These are phyloP conservation scores for Bothriochloa decipiens DNA, from an alignment of 176 grass and related monocot genomes.

Conservation along the genomic window DNA sequence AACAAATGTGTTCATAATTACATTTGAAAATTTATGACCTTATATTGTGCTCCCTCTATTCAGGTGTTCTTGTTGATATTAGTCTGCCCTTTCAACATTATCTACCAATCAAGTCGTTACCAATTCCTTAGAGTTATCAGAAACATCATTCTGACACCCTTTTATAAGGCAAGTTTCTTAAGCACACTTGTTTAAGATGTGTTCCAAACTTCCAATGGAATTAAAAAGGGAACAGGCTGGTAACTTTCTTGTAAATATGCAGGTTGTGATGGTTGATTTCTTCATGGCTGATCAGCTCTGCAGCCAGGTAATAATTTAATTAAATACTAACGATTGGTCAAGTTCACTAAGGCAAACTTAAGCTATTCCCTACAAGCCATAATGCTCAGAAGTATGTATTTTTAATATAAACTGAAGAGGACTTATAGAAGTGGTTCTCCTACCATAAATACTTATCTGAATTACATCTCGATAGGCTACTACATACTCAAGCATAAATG, in stretches of 20 bases:
- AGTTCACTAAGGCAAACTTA: slow-evolving; percentile 22
- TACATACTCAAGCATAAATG: slow-evolving; percentile 18
- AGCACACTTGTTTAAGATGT: background rate
- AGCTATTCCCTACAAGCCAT: background rate
- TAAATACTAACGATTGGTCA: slow-evolving; percentile 9
- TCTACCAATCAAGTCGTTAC: slow-evolving; percentile 81
- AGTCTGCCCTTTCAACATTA: slow-evolving; percentile 79
- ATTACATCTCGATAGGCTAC: slow-evolving; percentile 20
- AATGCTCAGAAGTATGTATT: slow-evolving; percentile 27
- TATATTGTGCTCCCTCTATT: slow-evolving; percentile 29
- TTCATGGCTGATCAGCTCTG: slow-evolving; percentile 99
- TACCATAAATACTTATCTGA: slow-evolving; percentile 24
- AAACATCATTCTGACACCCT: slow-evolving; percentile 88
- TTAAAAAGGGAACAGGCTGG: slow-evolving; percentile 19
- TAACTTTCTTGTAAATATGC: slow-evolving; percentile 29
- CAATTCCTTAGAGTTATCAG: slow-evolving; percentile 82
- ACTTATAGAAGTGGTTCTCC: slow-evolving; percentile 14
- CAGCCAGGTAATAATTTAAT: slow-evolving; percentile 71
- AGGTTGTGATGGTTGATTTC: slow-evolving; percentile 99
- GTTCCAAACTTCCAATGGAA: slow-evolving; percentile 1
- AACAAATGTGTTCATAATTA: slow-evolving; percentile 25
- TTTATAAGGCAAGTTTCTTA: slow-evolving; percentile 84
- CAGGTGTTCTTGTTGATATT: slow-evolving; percentile 83
- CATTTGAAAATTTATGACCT: slow-evolving; percentile 2
- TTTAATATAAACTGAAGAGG: slow-evolving; percentile 30